Conservation (phyloP, 2,329 filamentous ascomycete species). For the Aschersonia sp. region DNA sequence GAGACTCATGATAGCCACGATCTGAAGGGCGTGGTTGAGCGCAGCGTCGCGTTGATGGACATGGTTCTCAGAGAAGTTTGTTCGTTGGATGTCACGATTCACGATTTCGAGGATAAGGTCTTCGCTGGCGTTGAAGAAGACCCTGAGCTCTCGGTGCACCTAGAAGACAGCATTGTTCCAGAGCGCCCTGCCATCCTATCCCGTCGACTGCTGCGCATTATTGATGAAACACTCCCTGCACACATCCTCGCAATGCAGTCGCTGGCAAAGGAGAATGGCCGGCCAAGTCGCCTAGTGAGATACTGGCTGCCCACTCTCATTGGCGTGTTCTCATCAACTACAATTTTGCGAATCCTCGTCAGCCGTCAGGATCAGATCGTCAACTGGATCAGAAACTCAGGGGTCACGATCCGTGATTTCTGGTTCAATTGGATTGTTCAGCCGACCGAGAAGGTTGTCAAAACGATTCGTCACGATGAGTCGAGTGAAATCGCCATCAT, state of each 20-base stretch:
- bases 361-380: slow-evolving; percentile 64
- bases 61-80: slow-evolving; percentile 63
- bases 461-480: slow-evolving; percentile 85
- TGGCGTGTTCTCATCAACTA: slow-evolving; percentile 70
- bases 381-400: slow-evolving; percentile 67
- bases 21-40: slow-evolving; percentile 60
- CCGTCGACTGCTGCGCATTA: slow-evolving; percentile 51
- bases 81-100: slow-evolving; percentile 44
- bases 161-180: slow-evolving; percentile 27
- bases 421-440: slow-evolving; percentile 95
- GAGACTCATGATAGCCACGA: slow-evolving; percentile 33
- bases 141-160: slow-evolving; percentile 38
- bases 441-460: slow-evolving; percentile 67
- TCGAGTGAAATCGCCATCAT: slow-evolving; percentile 92
- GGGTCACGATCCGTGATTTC: slow-evolving; percentile 70
- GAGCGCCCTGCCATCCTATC: slow-evolving; percentile 47
- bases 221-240: slow-evolving; percentile 52
- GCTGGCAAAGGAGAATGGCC: slow-evolving; percentile 52
- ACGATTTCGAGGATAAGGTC: slow-evolving; percentile 51
- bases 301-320: slow-evolving; percentile 75
- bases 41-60: slow-evolving; percentile 75
- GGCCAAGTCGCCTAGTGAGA: slow-evolving; percentile 58
- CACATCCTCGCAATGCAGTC: slow-evolving; percentile 44
- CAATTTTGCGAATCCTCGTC: slow-evolving; percentile 64
- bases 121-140: slow-evolving; percentile 49